Conservation (phyloP, 345 rosid genomes). For the Populus ilicifolia region DNA sequence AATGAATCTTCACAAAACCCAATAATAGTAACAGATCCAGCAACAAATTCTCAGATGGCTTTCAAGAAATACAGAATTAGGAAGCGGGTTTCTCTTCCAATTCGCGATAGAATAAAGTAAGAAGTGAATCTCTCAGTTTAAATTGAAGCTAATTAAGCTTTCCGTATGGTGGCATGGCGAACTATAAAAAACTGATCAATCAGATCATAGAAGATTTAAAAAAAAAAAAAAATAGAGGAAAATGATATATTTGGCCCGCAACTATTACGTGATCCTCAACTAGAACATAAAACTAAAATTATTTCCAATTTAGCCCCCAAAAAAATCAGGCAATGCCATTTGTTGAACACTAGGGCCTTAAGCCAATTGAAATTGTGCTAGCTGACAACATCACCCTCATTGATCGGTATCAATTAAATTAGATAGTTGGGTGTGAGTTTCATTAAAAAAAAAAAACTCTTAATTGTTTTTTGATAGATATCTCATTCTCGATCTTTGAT, state of each 20-base stretch:
- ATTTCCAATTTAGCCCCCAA: not conserved
- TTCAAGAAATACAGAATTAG: not conserved
- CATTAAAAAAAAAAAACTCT: no score
- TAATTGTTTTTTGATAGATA: no score
- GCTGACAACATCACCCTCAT: no score
- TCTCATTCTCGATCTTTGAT: no score
- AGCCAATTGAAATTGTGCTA: no score
- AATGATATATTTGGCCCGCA: not conserved
- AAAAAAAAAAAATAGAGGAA: not conserved
- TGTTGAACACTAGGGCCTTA: no score
- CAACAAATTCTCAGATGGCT: not conserved
- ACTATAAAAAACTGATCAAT: not conserved
- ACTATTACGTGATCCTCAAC: not conserved
- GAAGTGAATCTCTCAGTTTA: not conserved
- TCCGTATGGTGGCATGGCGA: not conserved
- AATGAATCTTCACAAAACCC: not conserved
- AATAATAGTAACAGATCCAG: constrained; percentile 1
- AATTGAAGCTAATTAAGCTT: not conserved
- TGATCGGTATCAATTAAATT: no score
- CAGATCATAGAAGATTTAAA: not conserved
- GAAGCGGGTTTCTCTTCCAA: constrained; percentile 1
- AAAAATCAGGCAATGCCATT: no score
- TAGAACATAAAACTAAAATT: not conserved
- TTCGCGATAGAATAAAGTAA: not conserved
- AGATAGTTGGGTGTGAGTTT: no score